A percentile compares a stretch with the other conserved stretches of the same genome.
Evolutionary conservation across 2,329 filamentous ascomycete species (phyloP).

Genomic region (Pestalotiopsis sp.): DNA sequence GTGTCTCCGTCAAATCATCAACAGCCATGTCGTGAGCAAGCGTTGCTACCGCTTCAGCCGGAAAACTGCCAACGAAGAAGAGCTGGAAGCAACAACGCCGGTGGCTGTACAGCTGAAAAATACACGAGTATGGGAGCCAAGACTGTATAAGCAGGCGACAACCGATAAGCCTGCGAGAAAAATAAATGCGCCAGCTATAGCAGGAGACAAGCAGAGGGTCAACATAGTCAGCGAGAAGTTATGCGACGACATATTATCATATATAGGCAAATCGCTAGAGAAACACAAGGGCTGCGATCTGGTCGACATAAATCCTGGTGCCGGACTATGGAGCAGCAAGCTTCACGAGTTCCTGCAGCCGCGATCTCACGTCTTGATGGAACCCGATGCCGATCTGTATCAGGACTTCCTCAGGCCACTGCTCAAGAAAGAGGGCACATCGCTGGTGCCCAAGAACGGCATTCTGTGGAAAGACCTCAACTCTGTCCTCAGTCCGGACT

Average conservation of each 20-base stretch:
- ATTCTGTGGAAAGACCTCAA: constrained; percentile 64
- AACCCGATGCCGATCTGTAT: constrained; percentile 66
- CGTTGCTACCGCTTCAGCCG: background rate
- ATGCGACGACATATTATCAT: constrained; percentile 68
- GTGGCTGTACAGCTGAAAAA: constrained; percentile 22
- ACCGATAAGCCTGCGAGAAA: background rate
- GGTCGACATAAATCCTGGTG: constrained; percentile 83
- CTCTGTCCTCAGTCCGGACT: constrained; percentile 51
- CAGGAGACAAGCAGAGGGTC: constrained; percentile 45
- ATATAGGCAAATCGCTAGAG: constrained; percentile 69
- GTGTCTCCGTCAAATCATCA: background rate
- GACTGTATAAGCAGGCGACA: too few species aligned
- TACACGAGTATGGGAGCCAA: background rate
- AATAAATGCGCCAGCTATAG: background rate
- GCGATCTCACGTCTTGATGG: constrained; percentile 81
- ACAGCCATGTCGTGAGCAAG: background rate
- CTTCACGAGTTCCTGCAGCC: constrained; percentile 77
- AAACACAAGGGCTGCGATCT: constrained; percentile 80
- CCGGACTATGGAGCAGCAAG: constrained; percentile 76
- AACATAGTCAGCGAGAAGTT: constrained; percentile 56
- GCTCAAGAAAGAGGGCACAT: constrained; percentile 48
- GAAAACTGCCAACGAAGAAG: background rate
- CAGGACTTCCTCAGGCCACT: constrained; percentile 63
- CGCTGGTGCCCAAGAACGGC: constrained; percentile 58
- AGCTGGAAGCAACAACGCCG: constrained; percentile 15